Evolutionary conservation across 352 stramenopile genomes (phyloP), one percentile per base, ranked within the genome.

Genomic region (Phytophthora niederhauseri): DNA sequence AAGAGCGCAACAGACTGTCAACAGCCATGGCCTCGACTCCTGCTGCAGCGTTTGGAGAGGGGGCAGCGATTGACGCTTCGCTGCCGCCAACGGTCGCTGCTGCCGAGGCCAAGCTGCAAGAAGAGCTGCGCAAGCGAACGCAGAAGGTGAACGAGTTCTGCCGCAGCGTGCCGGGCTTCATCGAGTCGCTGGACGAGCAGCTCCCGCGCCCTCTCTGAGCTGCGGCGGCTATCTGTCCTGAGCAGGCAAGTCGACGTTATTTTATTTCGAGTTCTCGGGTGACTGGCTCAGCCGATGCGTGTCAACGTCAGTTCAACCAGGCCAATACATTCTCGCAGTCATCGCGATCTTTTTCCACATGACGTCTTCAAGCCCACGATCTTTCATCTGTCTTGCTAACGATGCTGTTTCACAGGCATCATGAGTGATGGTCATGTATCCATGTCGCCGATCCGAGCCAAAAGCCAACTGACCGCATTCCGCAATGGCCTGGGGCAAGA

Each of bases 81-180:
- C 22, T 84, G 14, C 68, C 78, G 1, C 53, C 58, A 14, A 24
- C 34, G 30, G 72, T 84, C 4, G n/a, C 61, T 5, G 58, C 36
- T 14, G 54, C 67, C 0, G 78, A 84, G 56, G 34, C 26, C 11
- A 75, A 77, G 34, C 43, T 86, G 9, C 78, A 71, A 26, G 64
- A 79, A 52, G 60, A 76, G 36, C 38, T 86, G 9, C 55, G 53
- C 19, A 58, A 70, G 36, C 76, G 78, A 17, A 68, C 57, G 19
- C 46, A 72, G 22, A 67, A 67, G 57, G n/a, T 78, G 20, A 28
- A 66, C n/a, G 68, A 73, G 46, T 81, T 81, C 64, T 52, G 56
- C 34, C 60, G 62, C 24, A 79, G 65, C 22, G 53, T 81, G 1
- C 74, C 78, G 0, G 64, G 61, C 22, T 80, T 82, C 28, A 66